phyloP scores from a whole-genome alignment of 2,329 filamentous ascomycete species.

The Pyricularia pennisetigena region DNA sequence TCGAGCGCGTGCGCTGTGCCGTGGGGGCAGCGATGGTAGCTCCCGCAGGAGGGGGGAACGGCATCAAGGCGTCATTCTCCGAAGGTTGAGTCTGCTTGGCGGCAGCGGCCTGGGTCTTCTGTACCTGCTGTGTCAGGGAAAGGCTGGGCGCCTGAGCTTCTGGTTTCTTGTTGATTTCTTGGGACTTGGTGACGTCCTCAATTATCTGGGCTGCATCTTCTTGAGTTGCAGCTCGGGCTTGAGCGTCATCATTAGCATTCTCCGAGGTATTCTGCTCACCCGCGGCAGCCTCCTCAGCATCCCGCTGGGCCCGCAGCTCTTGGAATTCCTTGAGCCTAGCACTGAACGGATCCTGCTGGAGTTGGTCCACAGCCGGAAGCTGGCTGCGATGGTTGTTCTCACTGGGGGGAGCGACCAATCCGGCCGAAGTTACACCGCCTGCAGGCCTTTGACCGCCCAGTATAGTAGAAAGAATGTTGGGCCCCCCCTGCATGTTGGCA shows the following conservation, averaged over 20 bases:
- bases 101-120: conserved; percentile 54
- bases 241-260: conserved; percentile 9
- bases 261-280: conserved; percentile 14
- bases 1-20: conserved; percentile 74
- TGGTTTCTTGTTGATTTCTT: neutral
- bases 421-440: conserved; percentile 17
- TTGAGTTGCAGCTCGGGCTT: neutral
- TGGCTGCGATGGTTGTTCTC: conserved; percentile 31
- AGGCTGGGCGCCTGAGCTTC: conserved; percentile 33
- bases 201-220: conserved; percentile 7
- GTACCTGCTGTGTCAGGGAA: conserved; percentile 75
- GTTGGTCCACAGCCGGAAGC: conserved; percentile 39
- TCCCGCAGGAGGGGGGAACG: conserved; percentile 52
- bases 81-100: conserved; percentile 35
- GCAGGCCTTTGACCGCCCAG: conserved; percentile 1
- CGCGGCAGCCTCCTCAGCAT: conserved; percentile 35
- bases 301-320: conserved; percentile 63
- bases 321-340: conserved; percentile 80
- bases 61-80: conserved; percentile 56
- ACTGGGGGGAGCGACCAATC: conserved; percentile 19
- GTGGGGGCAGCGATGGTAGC: conserved; percentile 83
- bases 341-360: conserved; percentile 44
- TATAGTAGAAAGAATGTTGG: neutral
- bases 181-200: conserved; percentile 6
- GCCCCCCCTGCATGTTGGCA: conserved; percentile 24